A percentile compares a stretch with the other conserved stretches of the same genome.
Conservation (phyloP, 352 stramenopile species). For the Globisporangium paroecandrum region DNA sequence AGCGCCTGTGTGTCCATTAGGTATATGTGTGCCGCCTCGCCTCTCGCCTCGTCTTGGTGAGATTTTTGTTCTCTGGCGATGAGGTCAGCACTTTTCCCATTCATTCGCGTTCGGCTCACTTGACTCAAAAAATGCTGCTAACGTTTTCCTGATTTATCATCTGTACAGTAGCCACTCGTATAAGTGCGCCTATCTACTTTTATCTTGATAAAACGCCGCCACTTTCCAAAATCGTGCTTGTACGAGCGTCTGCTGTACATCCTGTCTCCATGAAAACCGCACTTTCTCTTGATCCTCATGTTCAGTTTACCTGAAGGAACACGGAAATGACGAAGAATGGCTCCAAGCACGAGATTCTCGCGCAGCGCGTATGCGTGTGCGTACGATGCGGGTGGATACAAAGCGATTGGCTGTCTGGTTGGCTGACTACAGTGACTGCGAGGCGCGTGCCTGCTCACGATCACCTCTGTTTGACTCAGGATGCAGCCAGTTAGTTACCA, state of each 20-base stretch:
- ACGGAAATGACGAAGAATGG: background rate
- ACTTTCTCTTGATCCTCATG: background rate
- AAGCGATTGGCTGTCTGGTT: background rate
- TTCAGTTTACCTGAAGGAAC: background rate
- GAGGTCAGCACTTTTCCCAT: background rate
- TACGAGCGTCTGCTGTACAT: background rate
- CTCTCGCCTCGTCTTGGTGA: background rate
- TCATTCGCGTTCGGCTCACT: background rate
- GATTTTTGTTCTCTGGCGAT: background rate
- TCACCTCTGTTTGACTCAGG: background rate
- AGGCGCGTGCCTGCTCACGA: background rate
- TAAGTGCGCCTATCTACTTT: background rate
- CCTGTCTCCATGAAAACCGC: too few species aligned
- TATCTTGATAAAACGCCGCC: too few species aligned
- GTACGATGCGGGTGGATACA: background rate
- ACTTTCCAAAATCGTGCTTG: background rate
- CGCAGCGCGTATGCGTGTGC: background rate
- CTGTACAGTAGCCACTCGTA: background rate
- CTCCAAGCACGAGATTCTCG: background rate
- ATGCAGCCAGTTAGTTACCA: background rate
- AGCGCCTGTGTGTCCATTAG: background rate
- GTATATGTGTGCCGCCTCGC: background rate
- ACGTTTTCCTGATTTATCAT: background rate
- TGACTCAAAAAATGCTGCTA: background rate
- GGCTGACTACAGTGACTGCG: background rate